Base-by-base conservation (phyloP, 2,329 filamentous ascomycete species). In the Intubia oerlemansii region DNA sequence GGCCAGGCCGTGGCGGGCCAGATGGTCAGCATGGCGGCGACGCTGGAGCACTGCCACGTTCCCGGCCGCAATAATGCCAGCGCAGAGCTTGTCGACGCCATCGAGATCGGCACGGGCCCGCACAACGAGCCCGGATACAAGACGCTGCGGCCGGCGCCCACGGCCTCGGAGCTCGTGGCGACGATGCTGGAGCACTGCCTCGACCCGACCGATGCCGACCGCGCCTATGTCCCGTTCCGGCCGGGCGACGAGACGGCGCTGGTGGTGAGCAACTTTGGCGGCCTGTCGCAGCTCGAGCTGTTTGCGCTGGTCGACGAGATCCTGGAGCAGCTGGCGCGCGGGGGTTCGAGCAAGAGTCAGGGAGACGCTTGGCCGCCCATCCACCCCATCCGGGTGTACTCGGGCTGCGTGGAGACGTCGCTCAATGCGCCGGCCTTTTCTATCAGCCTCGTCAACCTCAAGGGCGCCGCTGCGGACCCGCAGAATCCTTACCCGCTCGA, bases 391-490 rank as follows among this genome's bases (percentile, higher is more conserved):
- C 56, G 73, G 17, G 58, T 75, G 29, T 56, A 65, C 29, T 51
- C 59, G 0, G 74, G 74, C 2, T 69, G 65, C 17, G 60, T 72
- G 32, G 75, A 78, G 58, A 78, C 73, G 0, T 76, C 69, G 11
- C 57, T 80, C 40, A 78, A 79, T 37, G 73, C 70, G 0, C 61
- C 72, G 0, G 74, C 71, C 0, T 79, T 79, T 42, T 74, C 67
- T 10, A 58, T 79, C 5, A 74, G 70, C 4, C 39, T 79, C 27
- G 50, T 76, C 40, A 76, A 71, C 43, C 43, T 69, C 22, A 57
- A 58, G 0, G 54, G 52, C 1, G 53, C 57, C 0, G 53, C 59
- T 0, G 41, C 41, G 27, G 51, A 50, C 33, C n/a, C 25, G 6
- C 29, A 21, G n/a, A 57, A 52, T 41, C 37, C 47, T 2, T 63